Evolutionary conservation across 208 protist genomes (phyloP).

Genomic region (Crithidia fasciculata): DNA sequence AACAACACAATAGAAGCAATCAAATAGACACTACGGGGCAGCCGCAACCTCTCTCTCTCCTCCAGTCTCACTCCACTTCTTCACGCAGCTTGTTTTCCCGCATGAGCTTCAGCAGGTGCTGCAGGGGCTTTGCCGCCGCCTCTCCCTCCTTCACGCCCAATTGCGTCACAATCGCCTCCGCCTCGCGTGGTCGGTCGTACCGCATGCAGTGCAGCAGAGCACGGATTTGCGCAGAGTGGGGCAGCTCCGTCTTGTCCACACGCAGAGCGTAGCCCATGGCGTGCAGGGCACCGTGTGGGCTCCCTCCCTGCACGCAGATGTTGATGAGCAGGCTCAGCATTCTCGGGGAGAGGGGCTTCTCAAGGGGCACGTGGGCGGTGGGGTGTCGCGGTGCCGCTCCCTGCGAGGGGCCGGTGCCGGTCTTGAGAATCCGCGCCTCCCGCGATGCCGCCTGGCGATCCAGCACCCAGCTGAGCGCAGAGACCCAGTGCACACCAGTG

Average conservation of each 20-base stretch:
- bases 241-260: conserved; percentile 71
- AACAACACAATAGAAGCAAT: no score
- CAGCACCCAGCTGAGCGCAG: conserved; percentile 77
- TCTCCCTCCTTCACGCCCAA: conserved; percentile 47
- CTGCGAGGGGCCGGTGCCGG: conserved; percentile 60
- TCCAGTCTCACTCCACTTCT: neutral
- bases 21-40: no score
- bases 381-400: conserved; percentile 43
- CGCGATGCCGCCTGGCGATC: conserved; percentile 49
- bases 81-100: conserved; percentile 20
- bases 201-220: conserved; percentile 80
- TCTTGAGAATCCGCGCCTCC: conserved; percentile 56
- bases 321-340: conserved; percentile 76
- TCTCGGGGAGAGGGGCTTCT: conserved; percentile 41
- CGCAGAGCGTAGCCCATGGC: conserved; percentile 70
- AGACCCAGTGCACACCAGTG: conserved; percentile 71
- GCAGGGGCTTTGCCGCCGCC: conserved; percentile 45
- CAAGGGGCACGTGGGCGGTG: conserved; percentile 19
- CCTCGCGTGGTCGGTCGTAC: conserved; percentile 77
- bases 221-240: conserved; percentile 58
- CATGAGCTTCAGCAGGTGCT: conserved; percentile 46
- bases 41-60: neutral
- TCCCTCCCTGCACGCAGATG: conserved; percentile 81
- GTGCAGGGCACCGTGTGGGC: conserved; percentile 66
- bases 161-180: conserved; percentile 68